phyloP scores from a whole-genome alignment of 1,284 basidiomycete genomes.

The Irpex lacteus region DNA sequence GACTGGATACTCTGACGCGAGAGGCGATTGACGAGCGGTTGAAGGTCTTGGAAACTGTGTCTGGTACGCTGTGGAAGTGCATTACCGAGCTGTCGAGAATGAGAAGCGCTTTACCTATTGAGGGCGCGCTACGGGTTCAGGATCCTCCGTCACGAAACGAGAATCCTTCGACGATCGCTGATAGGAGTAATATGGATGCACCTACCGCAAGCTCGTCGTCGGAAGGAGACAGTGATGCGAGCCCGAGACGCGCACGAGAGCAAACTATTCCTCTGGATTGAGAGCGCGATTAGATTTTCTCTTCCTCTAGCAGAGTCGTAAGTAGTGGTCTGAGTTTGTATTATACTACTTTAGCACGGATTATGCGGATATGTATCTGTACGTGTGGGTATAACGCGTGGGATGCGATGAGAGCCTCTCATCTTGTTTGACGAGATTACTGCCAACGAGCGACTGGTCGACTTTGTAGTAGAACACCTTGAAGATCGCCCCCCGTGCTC shows the following conservation, averaged over 20 bases:
- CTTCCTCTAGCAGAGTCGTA: background rate
- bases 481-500: no score
- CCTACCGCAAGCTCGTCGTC: background rate
- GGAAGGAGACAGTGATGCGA: background rate
- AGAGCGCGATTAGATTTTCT: background rate
- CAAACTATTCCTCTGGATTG: background rate
- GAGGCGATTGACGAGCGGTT: slow-evolving; percentile 84
- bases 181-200: background rate
- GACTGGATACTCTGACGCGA: slow-evolving; percentile 63
- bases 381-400: no score
- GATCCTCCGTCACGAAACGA: background rate
- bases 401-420: no score
- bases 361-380: no score
- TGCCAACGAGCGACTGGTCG: no score
- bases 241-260: background rate
- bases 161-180: background rate
- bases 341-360: no score
- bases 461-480: no score
- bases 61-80: slow-evolving; percentile 63
- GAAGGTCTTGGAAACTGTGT: slow-evolving; percentile 72
- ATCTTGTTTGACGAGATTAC: no score
- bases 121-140: background rate
- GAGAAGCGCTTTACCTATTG: slow-evolving; percentile 62
- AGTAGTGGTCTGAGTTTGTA: no score
- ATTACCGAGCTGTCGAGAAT: slow-evolving; percentile 76